Percentiles rank a stretch among this genome's conserved stretches.
Conservation (phyloP, 2,329 filamentous ascomycete genomes). For the Fonsecaea erecta region DNA sequence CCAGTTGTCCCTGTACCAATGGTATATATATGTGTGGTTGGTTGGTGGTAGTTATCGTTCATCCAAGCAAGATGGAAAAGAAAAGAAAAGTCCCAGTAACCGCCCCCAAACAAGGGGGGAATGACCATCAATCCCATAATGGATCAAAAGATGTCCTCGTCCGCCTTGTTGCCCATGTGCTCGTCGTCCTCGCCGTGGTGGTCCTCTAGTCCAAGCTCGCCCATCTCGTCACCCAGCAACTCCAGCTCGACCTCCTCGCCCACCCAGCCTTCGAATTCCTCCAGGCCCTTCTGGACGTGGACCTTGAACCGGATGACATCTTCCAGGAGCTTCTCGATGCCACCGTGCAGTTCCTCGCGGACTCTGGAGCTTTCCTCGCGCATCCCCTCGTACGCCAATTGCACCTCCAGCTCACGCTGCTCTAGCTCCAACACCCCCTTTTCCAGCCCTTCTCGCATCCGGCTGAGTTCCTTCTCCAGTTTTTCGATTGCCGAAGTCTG, state of each 20-base stretch:
- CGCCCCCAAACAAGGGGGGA: no score
- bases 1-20: no score
- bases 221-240: constrained; percentile 65
- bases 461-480: constrained; percentile 94
- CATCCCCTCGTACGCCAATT: constrained; percentile 38
- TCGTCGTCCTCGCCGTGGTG: constrained; percentile 11
- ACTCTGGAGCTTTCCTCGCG: constrained; percentile 48
- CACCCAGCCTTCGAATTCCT: constrained; percentile 93
- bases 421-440: constrained; percentile 47
- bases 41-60: not conserved
- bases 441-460: constrained; percentile 38
- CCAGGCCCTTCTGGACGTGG: constrained; percentile 87
- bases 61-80: not conserved
- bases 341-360: constrained; percentile 96
- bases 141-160: constrained; percentile 13
- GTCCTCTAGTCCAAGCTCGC: constrained; percentile 23
- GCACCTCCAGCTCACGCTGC: constrained; percentile 65
- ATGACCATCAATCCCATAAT: no score
- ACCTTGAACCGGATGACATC: constrained; percentile 99
- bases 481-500: constrained; percentile 95
- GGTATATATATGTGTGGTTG: no score
- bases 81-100: not conserved
- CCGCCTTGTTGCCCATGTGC: not conserved
- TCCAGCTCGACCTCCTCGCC: constrained; percentile 90
- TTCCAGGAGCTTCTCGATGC: constrained; percentile 93